Conservation (phyloP, 2,329 filamentous ascomycete species). For the Bipolaris bicolor region DNA sequence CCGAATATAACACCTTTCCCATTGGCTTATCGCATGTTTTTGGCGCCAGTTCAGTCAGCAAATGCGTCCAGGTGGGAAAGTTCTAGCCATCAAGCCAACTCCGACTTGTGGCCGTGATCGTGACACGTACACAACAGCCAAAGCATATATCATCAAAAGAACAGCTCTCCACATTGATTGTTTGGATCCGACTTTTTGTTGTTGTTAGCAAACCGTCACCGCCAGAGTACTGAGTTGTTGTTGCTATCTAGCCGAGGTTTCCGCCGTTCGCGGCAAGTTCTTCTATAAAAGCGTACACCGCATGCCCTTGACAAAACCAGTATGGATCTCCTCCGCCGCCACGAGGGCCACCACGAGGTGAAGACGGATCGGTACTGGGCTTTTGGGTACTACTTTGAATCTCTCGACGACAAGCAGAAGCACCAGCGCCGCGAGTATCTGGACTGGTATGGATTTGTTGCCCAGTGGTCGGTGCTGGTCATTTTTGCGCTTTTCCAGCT, state of each 20-base stretch:
- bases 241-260: not conserved
- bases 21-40: conserved; percentile 8
- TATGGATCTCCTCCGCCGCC: conserved; percentile 29
- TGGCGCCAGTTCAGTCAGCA: conserved; percentile 11
- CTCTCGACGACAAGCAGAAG: conserved; percentile 57
- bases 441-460: conserved; percentile 61
- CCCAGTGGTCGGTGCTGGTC: conserved; percentile 60
- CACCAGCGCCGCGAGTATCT: conserved; percentile 59
- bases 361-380: conserved; percentile 35
- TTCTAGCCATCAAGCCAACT: conserved; percentile 16
- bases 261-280: not conserved
- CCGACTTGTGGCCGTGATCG: conserved; percentile 7
- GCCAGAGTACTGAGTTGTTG: not conserved
- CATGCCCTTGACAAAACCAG: not conserved
- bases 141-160: not conserved
- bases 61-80: conserved; percentile 14
- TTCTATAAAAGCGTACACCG: not conserved
- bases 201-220: not conserved
- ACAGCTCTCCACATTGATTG: not conserved
- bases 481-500: conserved; percentile 53
- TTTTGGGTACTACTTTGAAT: conserved; percentile 60
- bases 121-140: conserved; percentile 14
- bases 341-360: conserved; percentile 34
- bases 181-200: not conserved
- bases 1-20: conserved; percentile 22